Evolutionary conservation across 2,329 filamentous ascomycete species (phyloP), one percentile per base, ranked within the genome.

Genomic region (Hypomyces rosellus): DNA sequence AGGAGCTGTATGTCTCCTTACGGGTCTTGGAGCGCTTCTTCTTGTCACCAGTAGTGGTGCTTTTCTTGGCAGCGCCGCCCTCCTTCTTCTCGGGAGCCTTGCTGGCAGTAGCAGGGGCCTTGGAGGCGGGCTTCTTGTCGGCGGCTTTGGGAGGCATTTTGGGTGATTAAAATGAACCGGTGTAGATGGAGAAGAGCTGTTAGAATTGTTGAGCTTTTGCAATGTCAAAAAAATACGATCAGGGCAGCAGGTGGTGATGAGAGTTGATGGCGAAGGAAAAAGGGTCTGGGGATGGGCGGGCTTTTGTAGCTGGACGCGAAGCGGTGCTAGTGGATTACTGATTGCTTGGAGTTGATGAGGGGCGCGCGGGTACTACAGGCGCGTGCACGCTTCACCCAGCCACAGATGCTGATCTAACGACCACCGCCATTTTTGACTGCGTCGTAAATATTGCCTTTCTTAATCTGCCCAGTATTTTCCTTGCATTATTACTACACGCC

Each of bases 11-110:
- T n/a, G 93, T 99, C 83, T 99, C 93, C 88, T 97, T 97, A 78
- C 93, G 86, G 62, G 91, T 89, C 91, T 99, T 99, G 80, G 90
- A 95, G 70, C 93, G 89, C 91, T 97, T 99, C 89, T 99, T 99
- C 90, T 97, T 97, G 66, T 97, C 93, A 59, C 93, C 93, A 69
- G 89, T 84, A 56, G 91, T 84, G 54, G 92, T 89, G 45, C 93
- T 97, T 88, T 97, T 99, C 89, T 99, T 99, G 81, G 92, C 93
- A 60, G 92, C 93, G 78, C 37, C 37, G 38, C 38, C 38, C 11
- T 97, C 92, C 86, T 97, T 96, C 88, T 96, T 96, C 85, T 96
- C 91, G 52, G 78, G 79, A 57, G 78, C 78, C 77, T 83, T 83
- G 64, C 76, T 78, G 60, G 80, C 80, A 69, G 87, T 80, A 48